Base-by-base conservation (phyloP, 2,329 filamentous ascomycete genomes). In the Emericellopsis cladophorae region DNA sequence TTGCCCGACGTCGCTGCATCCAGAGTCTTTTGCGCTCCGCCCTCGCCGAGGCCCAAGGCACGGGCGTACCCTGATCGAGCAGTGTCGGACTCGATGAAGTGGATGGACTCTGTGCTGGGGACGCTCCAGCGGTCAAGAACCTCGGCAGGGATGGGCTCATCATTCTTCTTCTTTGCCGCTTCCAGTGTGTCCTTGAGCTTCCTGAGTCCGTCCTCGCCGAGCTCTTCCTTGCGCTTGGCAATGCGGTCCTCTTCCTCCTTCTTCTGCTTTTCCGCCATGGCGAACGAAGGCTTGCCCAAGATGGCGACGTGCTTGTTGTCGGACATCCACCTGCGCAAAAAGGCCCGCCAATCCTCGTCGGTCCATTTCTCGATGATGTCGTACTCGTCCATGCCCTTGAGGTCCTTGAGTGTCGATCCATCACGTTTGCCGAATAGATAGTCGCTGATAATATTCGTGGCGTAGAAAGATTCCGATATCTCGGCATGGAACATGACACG, bases 381-480 rank as follows among this genome's bases (percentile, higher is more conserved):
- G 46, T 79, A 81, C 52, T 80, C 76, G 15, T 53, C 49, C 8
- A 81, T 57, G 14, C 59, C 66, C 47, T 66, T 65, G 31, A 89
- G 59, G 21, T 80, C 70, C 37, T 64, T 70, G 42, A 90, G 65
- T 0, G 79, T 86, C 3, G 83, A 84, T 1, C 92, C 93, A 56
- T 95, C 82, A 26, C 87, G 76, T 39, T 79, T 78, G 23, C 90
- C 92, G 54, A 92, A 98, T 9, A 96, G 72, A 56, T 93, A 95
- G 55, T 96, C 89, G 12, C 81, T 83, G 52, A 96, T 95, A 45
- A 96, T 81, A 45, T 84, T 84, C 47, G 79, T 81, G 1, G 86
- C 81, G 59, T 90, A 95, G 47, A 88, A 86, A 18, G 79, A 76
- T 41, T 86, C 79, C 3, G 82, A 85, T 39, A 77, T 80, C 59